A percentile compares a stretch with the other conserved stretches of the same genome.
phyloP scores from a whole-genome alignment of 306 rosid species.

The Cicer yamashitae region DNA sequence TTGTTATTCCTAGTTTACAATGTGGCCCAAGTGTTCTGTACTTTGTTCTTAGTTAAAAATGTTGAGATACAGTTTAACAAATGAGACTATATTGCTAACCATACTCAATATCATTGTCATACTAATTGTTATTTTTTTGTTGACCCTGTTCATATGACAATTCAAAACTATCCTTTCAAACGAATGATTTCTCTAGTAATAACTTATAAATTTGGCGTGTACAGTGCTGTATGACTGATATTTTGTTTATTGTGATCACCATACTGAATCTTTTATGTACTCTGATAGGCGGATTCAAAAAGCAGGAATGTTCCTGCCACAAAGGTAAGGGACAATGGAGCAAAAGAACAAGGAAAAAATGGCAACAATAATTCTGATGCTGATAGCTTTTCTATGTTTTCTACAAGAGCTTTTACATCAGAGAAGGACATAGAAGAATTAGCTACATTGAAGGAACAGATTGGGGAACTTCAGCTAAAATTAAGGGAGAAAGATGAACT shows the following conservation, averaged over 20 bases:
- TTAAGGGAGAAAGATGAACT: conserved; percentile 79
- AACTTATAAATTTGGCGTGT: conserved; percentile 25
- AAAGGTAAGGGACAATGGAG: conserved; percentile 70
- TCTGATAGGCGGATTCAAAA: conserved; percentile 61
- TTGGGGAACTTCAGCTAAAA: conserved; percentile 75
- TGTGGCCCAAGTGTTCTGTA: conserved; percentile 6
- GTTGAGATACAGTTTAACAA: conserved; percentile 24
- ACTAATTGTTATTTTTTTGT: conserved; percentile 14
- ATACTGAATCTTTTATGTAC: conserved; percentile 36
- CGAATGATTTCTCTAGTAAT: conserved; percentile 11
- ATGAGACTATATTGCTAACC: conserved; percentile 11
- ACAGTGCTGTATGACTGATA: not conserved
- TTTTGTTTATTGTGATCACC: conserved; percentile 33
- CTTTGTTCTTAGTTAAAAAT: conserved; percentile 4
- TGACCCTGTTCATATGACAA: conserved; percentile 16
- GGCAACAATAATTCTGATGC: conserved; percentile 54
- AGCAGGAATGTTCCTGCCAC: conserved; percentile 63
- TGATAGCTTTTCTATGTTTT: conserved; percentile 60
- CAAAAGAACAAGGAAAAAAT: conserved; percentile 61
- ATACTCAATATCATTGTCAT: conserved; percentile 17
- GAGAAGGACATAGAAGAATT: conserved; percentile 83
- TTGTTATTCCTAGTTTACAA: conserved; percentile 9
- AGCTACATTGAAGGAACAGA: conserved; percentile 66
- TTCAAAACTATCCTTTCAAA: conserved; percentile 28
- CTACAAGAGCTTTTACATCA: conserved; percentile 61